These are phyloP conservation scores for Phyllosticta ampelicida DNA, from an alignment of 2,329 filamentous ascomycete genomes.

Conservation along the genomic window DNA sequence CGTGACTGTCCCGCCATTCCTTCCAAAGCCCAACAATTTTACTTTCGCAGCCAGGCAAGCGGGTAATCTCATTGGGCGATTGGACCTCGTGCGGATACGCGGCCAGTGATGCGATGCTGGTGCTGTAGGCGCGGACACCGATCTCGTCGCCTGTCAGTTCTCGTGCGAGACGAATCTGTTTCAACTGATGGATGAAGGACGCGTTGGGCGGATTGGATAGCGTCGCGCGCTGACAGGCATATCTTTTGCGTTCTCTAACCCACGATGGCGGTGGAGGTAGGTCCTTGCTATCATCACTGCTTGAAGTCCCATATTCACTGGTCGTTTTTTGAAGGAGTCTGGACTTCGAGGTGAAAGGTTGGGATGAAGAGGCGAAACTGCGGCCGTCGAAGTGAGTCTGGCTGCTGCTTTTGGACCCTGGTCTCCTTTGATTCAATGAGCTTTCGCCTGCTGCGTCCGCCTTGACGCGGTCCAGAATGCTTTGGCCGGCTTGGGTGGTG, in stretches of 20 bases:
- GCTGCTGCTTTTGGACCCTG: background rate
- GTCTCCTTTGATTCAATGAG: background rate
- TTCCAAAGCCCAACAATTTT: slow-evolving; percentile 71
- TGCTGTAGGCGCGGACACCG: slow-evolving; percentile 77
- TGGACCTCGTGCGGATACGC: slow-evolving; percentile 60
- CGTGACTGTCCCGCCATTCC: slow-evolving; percentile 52
- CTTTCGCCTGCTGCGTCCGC: slow-evolving; percentile 29
- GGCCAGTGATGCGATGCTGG: slow-evolving; percentile 69
- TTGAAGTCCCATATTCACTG: slow-evolving; percentile 58
- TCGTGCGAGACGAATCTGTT: slow-evolving; percentile 61
- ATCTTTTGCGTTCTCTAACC: slow-evolving; percentile 51
- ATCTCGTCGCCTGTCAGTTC: slow-evolving; percentile 64
- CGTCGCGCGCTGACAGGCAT: slow-evolving; percentile 73
- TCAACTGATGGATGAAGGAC: slow-evolving; percentile 61
- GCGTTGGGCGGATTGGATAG: slow-evolving; percentile 60
- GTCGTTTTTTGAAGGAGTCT: slow-evolving; percentile 59
- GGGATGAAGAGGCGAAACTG: slow-evolving; percentile 15
- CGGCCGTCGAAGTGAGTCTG: slow-evolving; percentile 21
- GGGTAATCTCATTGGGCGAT: slow-evolving; percentile 31
- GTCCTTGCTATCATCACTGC: slow-evolving; percentile 22
- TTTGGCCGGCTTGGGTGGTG: slow-evolving; percentile 4
- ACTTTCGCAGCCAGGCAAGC: slow-evolving; percentile 66
- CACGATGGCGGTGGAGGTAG: slow-evolving; percentile 61
- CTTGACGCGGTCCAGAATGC: slow-evolving; percentile 45
- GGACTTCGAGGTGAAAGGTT: slow-evolving; percentile 15